Evolutionary conservation across 768 basidiomycete species (phyloP).

Genomic region (Phanerochaete sordida): DNA sequence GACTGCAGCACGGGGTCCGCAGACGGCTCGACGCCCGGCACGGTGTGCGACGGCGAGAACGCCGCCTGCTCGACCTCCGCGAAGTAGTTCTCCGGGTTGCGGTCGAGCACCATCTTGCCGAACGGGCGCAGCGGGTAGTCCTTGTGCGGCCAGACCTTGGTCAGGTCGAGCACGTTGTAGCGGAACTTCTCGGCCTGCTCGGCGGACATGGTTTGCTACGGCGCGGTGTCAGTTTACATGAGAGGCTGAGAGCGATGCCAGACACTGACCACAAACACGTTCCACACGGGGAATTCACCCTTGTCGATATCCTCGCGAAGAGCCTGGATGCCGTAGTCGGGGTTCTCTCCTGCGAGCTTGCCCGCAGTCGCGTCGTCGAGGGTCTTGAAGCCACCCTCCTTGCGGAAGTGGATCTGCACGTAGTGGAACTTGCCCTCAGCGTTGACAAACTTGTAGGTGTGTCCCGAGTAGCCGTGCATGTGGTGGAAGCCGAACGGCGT

Average conservation of each 20-base stretch:
- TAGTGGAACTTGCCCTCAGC: conserved; percentile 82
- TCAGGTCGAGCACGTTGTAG: conserved; percentile 88
- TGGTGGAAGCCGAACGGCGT: conserved; percentile 88
- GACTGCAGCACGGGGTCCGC: conserved; percentile 93
- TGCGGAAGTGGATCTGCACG: conserved; percentile 79
- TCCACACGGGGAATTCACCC: conserved; percentile 83
- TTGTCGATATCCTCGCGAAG: conserved; percentile 82
- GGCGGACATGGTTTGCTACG: conserved; percentile 87
- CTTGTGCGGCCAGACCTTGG: conserved; percentile 87
- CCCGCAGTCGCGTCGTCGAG: conserved; percentile 64
- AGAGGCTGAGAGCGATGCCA: background rate
- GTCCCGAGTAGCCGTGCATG: conserved; percentile 91
- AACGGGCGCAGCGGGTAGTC: conserved; percentile 87
- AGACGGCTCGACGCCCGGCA: conserved; percentile 88
- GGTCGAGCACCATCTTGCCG: conserved; percentile 80
- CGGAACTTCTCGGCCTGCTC: conserved; percentile 88
- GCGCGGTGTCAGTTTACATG: background rate
- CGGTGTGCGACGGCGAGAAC: conserved; percentile 83
- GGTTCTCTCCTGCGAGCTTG: conserved; percentile 66
- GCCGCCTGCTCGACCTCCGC: conserved; percentile 93
- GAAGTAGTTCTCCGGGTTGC: conserved; percentile 85
- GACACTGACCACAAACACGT: conserved; percentile 70
- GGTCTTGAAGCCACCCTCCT: conserved; percentile 83
- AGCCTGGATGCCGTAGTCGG: conserved; percentile 79
- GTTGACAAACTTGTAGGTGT: conserved; percentile 88